Percentiles rank a stretch among this genome's conserved stretches.
Evolutionary conservation across 2,329 filamentous ascomycete genomes (phyloP).

Genomic region (Allantophomopsis lycopodina): DNA sequence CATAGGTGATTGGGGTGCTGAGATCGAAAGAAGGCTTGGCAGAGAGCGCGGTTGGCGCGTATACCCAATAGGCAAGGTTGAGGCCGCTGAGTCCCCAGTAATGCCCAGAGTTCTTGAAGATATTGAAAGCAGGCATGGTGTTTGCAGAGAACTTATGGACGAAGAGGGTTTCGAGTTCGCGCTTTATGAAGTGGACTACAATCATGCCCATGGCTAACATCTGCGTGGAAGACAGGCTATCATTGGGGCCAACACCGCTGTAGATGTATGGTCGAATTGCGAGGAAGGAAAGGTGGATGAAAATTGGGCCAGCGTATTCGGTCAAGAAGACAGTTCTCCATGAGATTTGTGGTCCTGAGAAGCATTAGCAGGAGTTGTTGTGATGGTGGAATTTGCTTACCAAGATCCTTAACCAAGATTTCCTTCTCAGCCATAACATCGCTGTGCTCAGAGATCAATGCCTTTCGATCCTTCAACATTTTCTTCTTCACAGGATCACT

Average conservation of each 20-base stretch:
- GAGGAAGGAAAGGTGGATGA: slow-evolving; percentile 68
- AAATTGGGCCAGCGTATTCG: slow-evolving; percentile 84
- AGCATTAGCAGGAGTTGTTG: slow-evolving; percentile 9
- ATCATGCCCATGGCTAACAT: slow-evolving; percentile 62
- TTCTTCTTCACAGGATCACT: slow-evolving; percentile 46
- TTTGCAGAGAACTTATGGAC: slow-evolving; percentile 89
- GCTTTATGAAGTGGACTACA: slow-evolving; percentile 79
- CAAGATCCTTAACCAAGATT: slow-evolving; percentile 86
- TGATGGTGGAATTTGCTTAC: slow-evolving; percentile 30
- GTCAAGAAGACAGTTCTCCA: slow-evolving; percentile 93
- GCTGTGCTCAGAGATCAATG: slow-evolving; percentile 32
- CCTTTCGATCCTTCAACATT: slow-evolving; percentile 48
- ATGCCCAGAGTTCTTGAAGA: slow-evolving; percentile 89
- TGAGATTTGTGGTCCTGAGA: slow-evolving; percentile 66
- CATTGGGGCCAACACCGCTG: slow-evolving; percentile 26
- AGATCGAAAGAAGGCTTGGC: slow-evolving; percentile 29
- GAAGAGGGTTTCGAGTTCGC: slow-evolving; percentile 87
- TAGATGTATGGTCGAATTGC: slow-evolving; percentile 62
- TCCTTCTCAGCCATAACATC: slow-evolving; percentile 34
- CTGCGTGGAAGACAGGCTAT: slow-evolving; percentile 51
- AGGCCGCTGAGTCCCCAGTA: slow-evolving; percentile 83
- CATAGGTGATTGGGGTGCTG: slow-evolving; percentile 36
- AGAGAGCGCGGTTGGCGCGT: slow-evolving; percentile 59
- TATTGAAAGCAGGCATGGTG: slow-evolving; percentile 84
- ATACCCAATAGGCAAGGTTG: slow-evolving; percentile 74